Evolutionary conservation across 2,329 filamentous ascomycete species (phyloP).

Genomic region (Knoxdaviesia capensis): DNA sequence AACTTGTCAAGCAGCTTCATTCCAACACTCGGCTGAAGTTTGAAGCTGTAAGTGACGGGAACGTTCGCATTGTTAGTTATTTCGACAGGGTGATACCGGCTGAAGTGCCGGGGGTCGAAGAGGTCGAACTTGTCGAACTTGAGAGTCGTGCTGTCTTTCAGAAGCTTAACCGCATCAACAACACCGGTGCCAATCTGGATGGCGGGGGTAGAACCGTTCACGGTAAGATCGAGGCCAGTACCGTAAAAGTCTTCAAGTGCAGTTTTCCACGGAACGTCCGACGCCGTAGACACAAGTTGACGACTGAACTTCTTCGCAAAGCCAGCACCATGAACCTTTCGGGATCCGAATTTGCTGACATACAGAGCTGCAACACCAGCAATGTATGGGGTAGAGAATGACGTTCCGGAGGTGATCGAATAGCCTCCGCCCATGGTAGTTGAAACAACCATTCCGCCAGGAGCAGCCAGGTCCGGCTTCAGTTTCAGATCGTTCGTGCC

Average conservation of each 20-base stretch:
- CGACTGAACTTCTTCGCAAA: too few relatives aligned
- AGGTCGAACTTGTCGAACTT: constrained; percentile 24
- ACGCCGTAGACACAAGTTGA: constrained; percentile 1
- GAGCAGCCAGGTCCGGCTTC: constrained; percentile 28
- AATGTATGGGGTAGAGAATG: constrained; percentile 33
- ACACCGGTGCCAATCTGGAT: constrained; percentile 24
- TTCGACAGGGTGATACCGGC: constrained; percentile 11
- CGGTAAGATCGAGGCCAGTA: constrained; percentile 21
- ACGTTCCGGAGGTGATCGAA: constrained; percentile 29
- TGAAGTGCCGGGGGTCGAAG: constrained; percentile 25
- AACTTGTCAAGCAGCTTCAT: constrained; percentile 2
- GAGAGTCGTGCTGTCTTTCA: constrained; percentile 18
- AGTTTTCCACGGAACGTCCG: constrained; percentile 2
- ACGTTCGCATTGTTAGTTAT: constrained; percentile 23
- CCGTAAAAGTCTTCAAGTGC: constrained; percentile 9
- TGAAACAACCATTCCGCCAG: constrained; percentile 28
- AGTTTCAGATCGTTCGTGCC: constrained; percentile 28
- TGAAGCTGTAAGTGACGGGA: constrained; percentile 19
- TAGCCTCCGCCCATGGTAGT: constrained; percentile 24
- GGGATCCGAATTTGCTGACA: constrained; percentile 19
- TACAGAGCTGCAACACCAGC: constrained; percentile 29
- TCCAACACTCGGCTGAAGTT: constrained; percentile 12
- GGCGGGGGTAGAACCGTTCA: constrained; percentile 18
- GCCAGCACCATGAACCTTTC: constrained; percentile 13
- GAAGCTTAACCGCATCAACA: constrained; percentile 22